Evolutionary conservation across 805 yeast genomes (phyloP), one percentile per base, ranked within the genome.

Genomic region (Sporopachydermia lactativora): DNA sequence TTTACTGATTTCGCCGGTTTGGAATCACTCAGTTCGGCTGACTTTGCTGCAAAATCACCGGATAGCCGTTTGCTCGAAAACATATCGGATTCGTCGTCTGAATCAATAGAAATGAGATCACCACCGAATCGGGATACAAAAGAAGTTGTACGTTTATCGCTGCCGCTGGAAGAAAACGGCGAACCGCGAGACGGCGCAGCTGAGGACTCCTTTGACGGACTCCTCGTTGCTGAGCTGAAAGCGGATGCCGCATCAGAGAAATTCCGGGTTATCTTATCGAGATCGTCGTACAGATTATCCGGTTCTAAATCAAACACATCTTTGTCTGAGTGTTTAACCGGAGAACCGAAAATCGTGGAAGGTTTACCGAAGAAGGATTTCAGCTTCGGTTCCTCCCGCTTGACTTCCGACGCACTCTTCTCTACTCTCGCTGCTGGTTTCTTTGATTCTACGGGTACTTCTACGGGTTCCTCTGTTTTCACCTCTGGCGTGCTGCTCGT

Each of bases 281-380:
- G 18, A 11, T 17, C 4, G 18, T 8, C 4, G 18, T 3, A 16
- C 18, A 24, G n/a, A 14, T 39, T 43, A 18, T 40, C 48, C 15
- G 49, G 44, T n/a, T 43, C 47, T 8, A 42, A 39, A n/a, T 45
- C 48, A 17, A 36, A 47, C 15, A 38, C 45, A 37, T 45, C 53
- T 15, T 41, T 39, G 3, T 34, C 34, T n/a, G 28, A 15, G 31
- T 34, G 31, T 19, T 47, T 51, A 1, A 42, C 40, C 34, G 58
- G 56, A 1, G 57, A 45, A 3, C 61, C 61, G 43, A 54, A 58
- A 1, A 53, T 49, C 1, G 55, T 48, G 18, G 42, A 48, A 11
- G 52, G 51, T n/a, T 41, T 47, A 4, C 68, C 68, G 44, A 64
- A 64, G 5, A 64, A 48, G 17, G 62, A 49, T 37, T 55, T 56